Conservation (phyloP, 164 flowering plant genomes). For the Magnolia kwangsiensis region DNA sequence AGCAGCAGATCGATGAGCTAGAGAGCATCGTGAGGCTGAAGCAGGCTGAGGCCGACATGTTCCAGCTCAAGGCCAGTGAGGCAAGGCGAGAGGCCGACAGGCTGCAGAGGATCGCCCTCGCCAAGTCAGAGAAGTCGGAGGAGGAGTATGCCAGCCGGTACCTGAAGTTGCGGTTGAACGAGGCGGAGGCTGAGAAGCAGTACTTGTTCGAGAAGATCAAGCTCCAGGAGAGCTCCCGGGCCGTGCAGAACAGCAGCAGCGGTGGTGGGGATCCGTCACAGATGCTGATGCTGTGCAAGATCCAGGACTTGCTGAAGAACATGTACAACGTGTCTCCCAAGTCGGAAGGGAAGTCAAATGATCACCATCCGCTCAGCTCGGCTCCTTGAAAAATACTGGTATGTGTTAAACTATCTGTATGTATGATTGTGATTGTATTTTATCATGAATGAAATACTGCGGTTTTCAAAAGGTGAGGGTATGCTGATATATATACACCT, state of each 20-base stretch:
- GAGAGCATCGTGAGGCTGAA: constrained; percentile 89
- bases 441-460: background rate
- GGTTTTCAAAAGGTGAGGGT: background rate
- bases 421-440: background rate
- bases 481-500: no score
- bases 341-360: constrained; percentile 40
- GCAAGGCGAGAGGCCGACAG: constrained; percentile 95
- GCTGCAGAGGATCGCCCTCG: constrained; percentile 77
- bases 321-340: constrained; percentile 47
- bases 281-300: constrained; percentile 46
- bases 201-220: constrained; percentile 85
- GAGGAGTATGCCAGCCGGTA: constrained; percentile 93
- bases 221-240: constrained; percentile 78
- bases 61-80: constrained; percentile 90
- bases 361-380: constrained; percentile 35
- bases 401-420: constrained; percentile 9
- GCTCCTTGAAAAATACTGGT: constrained; percentile 31
- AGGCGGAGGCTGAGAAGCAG: constrained; percentile 97
- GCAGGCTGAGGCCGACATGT: constrained; percentile 97
- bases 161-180: constrained; percentile 73
- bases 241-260: constrained; percentile 49
- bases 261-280: constrained; percentile 47
- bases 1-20: constrained; percentile 80
- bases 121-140: constrained; percentile 83
- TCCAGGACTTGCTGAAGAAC: constrained; percentile 69